These are phyloP conservation scores for Starmerella stigmatis DNA, from an alignment of 805 yeast species.

Conservation along the genomic window DNA sequence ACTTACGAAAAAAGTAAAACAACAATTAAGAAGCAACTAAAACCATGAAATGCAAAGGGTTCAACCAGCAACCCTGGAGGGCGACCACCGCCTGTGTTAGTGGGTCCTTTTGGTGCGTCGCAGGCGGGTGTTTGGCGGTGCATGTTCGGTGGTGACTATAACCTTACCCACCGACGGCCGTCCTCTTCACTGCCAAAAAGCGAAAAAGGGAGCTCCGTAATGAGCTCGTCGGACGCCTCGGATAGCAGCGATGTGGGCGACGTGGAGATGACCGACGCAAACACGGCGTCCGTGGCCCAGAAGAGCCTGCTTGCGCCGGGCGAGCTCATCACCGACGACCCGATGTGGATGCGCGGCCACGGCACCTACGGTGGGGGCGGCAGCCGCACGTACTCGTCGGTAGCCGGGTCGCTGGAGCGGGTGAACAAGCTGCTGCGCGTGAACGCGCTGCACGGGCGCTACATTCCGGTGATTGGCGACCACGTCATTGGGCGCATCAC, in stretches of 20 bases:
- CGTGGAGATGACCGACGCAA: constrained; percentile 16
- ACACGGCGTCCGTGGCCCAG: neutral
- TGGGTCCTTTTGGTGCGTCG: no score
- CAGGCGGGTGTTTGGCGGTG: no score
- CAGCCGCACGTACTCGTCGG: constrained; percentile 73
- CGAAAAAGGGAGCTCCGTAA: neutral
- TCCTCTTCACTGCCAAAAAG: neutral
- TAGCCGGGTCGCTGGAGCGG: constrained; percentile 79
- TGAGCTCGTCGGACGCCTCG: neutral
- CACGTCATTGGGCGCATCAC: constrained; percentile 88
- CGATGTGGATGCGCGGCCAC: constrained; percentile 97
- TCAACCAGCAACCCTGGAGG: no score
- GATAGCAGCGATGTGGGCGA: constrained; percentile 11
- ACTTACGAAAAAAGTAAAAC: no score
- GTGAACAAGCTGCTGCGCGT: constrained; percentile 84
- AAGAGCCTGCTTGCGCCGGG: constrained; percentile 77
- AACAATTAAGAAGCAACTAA: no score
- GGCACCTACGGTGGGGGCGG: constrained; percentile 69
- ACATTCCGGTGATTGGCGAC: constrained; percentile 92
- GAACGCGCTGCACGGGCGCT: constrained; percentile 73
- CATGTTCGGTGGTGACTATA: no score
- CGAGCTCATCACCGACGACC: constrained; percentile 88
- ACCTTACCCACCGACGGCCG: no score
- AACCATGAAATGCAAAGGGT: no score
- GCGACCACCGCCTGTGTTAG: no score